Percentiles rank a stretch among this genome's conserved stretches.
phyloP scores from a whole-genome alignment of 2,329 filamentous ascomycete genomes.

The Ramichloridium luteum region DNA sequence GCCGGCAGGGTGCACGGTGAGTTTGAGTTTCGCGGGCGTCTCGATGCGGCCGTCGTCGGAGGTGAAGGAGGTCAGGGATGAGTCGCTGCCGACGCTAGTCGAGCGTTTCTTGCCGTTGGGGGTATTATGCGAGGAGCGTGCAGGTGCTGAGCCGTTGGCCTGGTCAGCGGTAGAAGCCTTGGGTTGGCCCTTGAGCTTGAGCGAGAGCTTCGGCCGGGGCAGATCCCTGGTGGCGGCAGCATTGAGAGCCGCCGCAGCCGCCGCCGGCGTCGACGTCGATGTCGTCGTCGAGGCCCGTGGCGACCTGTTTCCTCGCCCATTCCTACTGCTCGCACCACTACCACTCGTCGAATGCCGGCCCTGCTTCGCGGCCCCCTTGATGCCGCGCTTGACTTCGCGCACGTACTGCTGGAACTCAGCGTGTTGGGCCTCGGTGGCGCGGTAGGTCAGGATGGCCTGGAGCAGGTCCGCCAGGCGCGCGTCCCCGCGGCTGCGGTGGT shows the following conservation, averaged over 20 bases:
- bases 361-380: constrained; percentile 20
- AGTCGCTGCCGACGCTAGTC: constrained; percentile 17
- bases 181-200: constrained; percentile 20
- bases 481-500: constrained; percentile 29
- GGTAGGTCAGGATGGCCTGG: constrained; percentile 31
- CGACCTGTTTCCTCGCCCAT: no score
- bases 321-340: no score
- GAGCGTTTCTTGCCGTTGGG: constrained; percentile 16
- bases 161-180: constrained; percentile 10
- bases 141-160: constrained; percentile 15
- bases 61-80: constrained; percentile 26
- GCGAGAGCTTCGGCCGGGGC: constrained; percentile 16
- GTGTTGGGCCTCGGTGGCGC: constrained; percentile 28
- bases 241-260: no score
- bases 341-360: no score
- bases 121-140: no score
- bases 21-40: background rate
- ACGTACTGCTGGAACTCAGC: constrained; percentile 32
- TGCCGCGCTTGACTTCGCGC: constrained; percentile 30
- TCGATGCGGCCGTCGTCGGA: constrained; percentile 17
- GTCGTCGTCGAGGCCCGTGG: constrained; percentile 33
- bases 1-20: no score
- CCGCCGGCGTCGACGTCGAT: constrained; percentile 31
- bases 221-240: no score
- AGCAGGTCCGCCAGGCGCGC: constrained; percentile 28